Evolutionary conservation across 768 basidiomycete genomes (phyloP), one percentile per base, ranked within the genome.

Genomic region (Leccinellum rugosiceps): DNA sequence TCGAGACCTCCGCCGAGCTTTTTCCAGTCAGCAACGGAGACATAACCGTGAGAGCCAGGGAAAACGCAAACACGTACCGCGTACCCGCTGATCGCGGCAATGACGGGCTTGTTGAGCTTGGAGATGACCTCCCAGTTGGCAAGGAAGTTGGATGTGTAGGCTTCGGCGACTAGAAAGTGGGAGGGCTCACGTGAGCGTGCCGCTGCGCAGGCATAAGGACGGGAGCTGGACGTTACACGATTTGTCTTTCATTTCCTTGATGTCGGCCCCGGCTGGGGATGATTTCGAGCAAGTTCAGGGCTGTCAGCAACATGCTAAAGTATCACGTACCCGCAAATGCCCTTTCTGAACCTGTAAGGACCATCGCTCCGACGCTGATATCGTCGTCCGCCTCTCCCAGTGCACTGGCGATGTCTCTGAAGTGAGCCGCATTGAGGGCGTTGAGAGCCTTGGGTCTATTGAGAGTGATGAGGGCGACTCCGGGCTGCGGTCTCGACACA

Each of bases 171-270:
- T 94, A 67, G 25, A 31, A 43, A 23, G 23, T 44, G 21, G 26
- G 41, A 25, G 23, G 48, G 21, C 6, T 55, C 11, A 30, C 28
- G 6, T 55, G 46, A 57, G 23, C 23, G 56, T 10, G 48, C 8
- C 10, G 35, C n/a, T 28, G 15, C 5, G 2, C 4, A 11, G 23
- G 14, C 7, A 34, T 10, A 11, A 19, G 14, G 9, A 34, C 11
- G 31, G 47, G 45, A 15, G 21, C 6, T 10, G 14, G 26, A 74
- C 84, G n/a, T 68, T 66, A 94, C 93, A 97, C 58, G 86, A 77
- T 75, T 94, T 94, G 76, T 95, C 92, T 74, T 94, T 94, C 96
- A 98, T 98, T 75, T 98, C 94, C 77, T 97, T 98, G 75, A 99
- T 98, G 74, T 99, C 96, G 21, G 96, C 96, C 3, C 96, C 94